Evolutionary conservation across 441 rosid genomes (phyloP), one percentile per base, ranked within the genome.

Genomic region (Sinapis alba): DNA sequence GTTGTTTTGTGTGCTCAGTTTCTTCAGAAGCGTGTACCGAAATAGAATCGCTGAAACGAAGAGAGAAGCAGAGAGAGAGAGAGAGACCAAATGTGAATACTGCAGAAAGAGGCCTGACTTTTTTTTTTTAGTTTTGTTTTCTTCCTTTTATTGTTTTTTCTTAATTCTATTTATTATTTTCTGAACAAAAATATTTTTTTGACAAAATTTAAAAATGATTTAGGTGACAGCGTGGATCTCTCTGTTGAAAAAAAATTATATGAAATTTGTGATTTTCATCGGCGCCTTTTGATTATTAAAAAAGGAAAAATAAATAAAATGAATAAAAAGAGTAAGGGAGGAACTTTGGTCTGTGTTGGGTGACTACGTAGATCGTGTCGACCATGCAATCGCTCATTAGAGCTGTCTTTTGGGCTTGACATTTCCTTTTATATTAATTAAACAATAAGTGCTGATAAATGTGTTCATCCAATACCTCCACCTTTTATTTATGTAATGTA

Each of bases 51-150:
- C 67, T 43, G 15, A 57, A 60, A 65, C 53, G 1, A 50, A 50
- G 19, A 9, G 5, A 51, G 3, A 51, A 9, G 62, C 36, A 62
- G 10, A 28, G 18, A 68, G 65, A 62, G 19, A 43, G 32, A 56
- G 59, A 51, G 5, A 13, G 26, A 51, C 61, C 82, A 79, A 79
- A 73, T 79, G 78, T 79, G 75, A 79, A 63, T 69, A 60, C 57
- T 73, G 78, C 78, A 73, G 75, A 73, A 79, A 72, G 75, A 69
- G 72, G 64, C 72, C 78, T 41, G 71, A 73, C 75, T 73, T 78
- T 78, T 56, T 45, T 21, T 18, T 7, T 60, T 15, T 69, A 7
- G 0, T 7, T 47, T 28, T 45, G 10, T 38, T 56, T 30, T 19
- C 38, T 59, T 59, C 63, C 21, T 61, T 47, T 12, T 43, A 1